Percentiles rank a stretch among this genome's conserved stretches.
Conservation (phyloP, 2,329 filamentous ascomycete species). For the Macrophomina tecta region DNA sequence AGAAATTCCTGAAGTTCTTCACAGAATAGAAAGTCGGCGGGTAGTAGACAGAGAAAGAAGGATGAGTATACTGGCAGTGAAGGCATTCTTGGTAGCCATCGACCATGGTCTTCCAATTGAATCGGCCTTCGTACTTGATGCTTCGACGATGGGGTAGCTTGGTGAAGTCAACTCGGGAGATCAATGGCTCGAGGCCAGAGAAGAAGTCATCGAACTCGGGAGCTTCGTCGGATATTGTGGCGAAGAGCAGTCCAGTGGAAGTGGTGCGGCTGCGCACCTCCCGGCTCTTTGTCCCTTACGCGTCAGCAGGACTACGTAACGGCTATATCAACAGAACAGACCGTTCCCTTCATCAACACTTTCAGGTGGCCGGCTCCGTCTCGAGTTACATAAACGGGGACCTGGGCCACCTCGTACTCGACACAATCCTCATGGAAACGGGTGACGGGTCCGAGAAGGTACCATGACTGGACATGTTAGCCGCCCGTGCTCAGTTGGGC, state of each 20-base stretch:
- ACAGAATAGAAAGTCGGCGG: constrained; percentile 63
- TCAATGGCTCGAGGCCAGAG: constrained; percentile 56
- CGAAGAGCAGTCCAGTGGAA: constrained; percentile 59
- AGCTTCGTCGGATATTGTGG: constrained; percentile 56
- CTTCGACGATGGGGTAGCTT: constrained; percentile 58
- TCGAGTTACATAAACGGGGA: constrained; percentile 39
- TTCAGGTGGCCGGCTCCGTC: constrained; percentile 34
- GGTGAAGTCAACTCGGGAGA: constrained; percentile 60
- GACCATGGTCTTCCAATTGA: constrained; percentile 68
- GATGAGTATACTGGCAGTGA: constrained; percentile 65
- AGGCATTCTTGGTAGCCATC: constrained; percentile 66
- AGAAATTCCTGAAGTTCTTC: constrained; percentile 61
- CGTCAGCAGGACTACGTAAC: constrained; percentile 27
- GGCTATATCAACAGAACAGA: constrained; percentile 31
- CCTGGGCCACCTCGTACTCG: constrained; percentile 58
- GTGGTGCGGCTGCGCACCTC: constrained; percentile 51
- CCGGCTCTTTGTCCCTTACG: neutral
- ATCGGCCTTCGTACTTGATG: constrained; percentile 61
- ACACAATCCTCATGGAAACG: constrained; percentile 51
- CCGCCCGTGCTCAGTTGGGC: neutral
- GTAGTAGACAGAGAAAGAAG: constrained; percentile 61
- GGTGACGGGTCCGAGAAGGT: constrained; percentile 60
- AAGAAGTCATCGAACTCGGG: constrained; percentile 61
- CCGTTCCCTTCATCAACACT: constrained; percentile 44
- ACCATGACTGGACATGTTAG: constrained; percentile 53